Percentiles rank a stretch among this genome's conserved stretches.
phyloP scores from a whole-genome alignment of 2,329 filamentous ascomycete species.

The Colletotrichum kahawae region DNA sequence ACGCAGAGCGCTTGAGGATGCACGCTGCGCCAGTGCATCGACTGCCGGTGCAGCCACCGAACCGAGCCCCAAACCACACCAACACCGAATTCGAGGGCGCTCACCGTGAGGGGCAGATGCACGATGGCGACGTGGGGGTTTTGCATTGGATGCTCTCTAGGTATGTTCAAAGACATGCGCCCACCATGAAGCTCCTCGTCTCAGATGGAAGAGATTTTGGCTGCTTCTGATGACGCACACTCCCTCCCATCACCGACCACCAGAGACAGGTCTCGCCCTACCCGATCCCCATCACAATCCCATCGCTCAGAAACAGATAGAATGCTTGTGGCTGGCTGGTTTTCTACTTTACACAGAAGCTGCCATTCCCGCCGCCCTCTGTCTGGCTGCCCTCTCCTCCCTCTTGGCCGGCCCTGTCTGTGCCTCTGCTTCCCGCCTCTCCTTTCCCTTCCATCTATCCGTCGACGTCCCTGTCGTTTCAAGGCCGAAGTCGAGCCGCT shows the following conservation, averaged over 20 bases:
- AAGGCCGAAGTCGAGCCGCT: background rate
- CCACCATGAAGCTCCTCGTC: background rate
- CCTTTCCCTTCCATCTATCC: background rate
- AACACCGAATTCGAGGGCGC: background rate
- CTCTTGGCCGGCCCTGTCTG: background rate
- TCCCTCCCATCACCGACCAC: slow-evolving; percentile 10
- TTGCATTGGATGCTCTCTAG: slow-evolving; percentile 12
- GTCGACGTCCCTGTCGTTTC: background rate
- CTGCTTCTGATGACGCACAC: slow-evolving; percentile 16
- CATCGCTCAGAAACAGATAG: background rate
- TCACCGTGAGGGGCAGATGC: slow-evolving; percentile 1
- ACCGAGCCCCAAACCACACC: background rate
- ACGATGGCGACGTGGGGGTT: slow-evolving; percentile 11
- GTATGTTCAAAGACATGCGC: slow-evolving; percentile 6
- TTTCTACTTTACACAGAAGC: background rate
- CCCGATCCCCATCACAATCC: slow-evolving; percentile 10
- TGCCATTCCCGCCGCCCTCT: background rate
- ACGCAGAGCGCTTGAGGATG: slow-evolving; percentile 45
- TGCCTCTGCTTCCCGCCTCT: background rate
- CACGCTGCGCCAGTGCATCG: background rate
- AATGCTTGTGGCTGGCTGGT: background rate
- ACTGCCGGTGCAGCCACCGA: background rate
- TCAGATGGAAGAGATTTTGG: background rate
- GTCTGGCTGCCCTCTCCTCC: background rate
- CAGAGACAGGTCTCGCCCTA: slow-evolving; percentile 14